Percentiles rank a stretch among this genome's conserved stretches.
These are phyloP conservation scores for Trametes versicolor DNA, from an alignment of 1,284 basidiomycete species.

Conservation along the genomic window DNA sequence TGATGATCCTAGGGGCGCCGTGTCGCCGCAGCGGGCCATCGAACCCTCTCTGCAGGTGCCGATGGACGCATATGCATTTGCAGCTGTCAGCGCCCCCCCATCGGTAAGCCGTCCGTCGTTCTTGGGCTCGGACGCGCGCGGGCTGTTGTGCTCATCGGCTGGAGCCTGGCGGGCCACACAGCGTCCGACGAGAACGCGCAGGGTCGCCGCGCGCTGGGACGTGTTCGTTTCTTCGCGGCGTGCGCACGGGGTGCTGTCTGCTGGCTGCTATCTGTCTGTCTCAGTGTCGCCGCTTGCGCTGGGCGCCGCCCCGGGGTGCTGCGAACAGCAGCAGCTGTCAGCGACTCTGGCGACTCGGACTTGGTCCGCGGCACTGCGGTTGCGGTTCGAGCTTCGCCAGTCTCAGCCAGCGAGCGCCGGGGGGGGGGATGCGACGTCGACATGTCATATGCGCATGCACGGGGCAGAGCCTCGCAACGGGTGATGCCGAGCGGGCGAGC, in stretches of 20 bases:
- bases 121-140: slow-evolving; percentile 14
- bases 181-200: slow-evolving; percentile 7
- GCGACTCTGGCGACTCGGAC: no score
- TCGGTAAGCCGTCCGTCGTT: slow-evolving; percentile 14
- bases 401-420: not conserved
- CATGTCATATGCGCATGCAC: not conserved
- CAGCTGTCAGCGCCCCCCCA: slow-evolving; percentile 6
- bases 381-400: not conserved
- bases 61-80: no score
- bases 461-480: not conserved
- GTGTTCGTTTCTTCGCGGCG: not conserved
- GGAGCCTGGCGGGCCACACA: not conserved
- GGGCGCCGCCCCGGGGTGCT: slow-evolving; percentile 5
- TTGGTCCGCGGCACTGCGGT: no score
- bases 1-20: slow-evolving; percentile 3
- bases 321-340: not conserved
- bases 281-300: not conserved
- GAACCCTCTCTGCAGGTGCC: no score
- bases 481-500: not conserved
- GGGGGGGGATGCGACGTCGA: not conserved
- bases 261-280: not conserved
- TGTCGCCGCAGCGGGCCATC: slow-evolving; percentile 10
- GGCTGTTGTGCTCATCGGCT: not conserved
- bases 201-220: slow-evolving; percentile 13
- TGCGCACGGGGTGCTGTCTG: not conserved